Base-by-base conservation (phyloP, 352 stramenopile species). In the Globisporangium orthogonon region DNA sequence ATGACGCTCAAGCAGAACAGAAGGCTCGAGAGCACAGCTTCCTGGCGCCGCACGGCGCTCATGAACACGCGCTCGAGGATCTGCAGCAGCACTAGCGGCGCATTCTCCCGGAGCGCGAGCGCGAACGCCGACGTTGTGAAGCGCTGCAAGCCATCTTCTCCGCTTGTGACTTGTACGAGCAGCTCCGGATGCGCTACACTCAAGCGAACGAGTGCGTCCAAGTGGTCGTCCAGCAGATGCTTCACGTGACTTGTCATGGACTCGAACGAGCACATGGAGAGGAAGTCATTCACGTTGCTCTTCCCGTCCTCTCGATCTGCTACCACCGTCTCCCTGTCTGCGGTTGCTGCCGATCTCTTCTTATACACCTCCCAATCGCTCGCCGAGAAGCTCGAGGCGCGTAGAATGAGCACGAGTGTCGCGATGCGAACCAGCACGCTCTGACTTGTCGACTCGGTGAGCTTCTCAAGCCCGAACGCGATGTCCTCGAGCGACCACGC, bases 401-500 rank as follows among this genome's bases (percentile, higher is more conserved):
- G 77, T 33, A 94, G 39, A 2, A 89, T 60, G 15, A 91, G 49
- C 50, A 94, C 79, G 23, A 94, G 70, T 17, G 61, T 71, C 3
- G 79, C 81, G n/a, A 87, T 74, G 49, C 78, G 72, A 9, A 91
- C 69, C 15, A 83, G 71, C 13, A 78, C 58, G 60, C 70, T 83
- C 45, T 73, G 54, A 60, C 73, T 78, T 7, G 66, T 66, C 9
- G 74, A 76, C 35, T 76, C 69, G 0, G 71, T 62, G 5, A 94
- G 60, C 52, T 78, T 74, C 31, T 80, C 63, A 23, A 90, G 70
- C 4, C 71, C 80, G 61, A 89, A 90, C 17, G 74, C 65, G 44
- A 91, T 70, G 52, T 94, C 78, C 53, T 81, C 58, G 29, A 89
- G 64, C 18, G 71, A 87, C 84, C 84, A 94, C 5, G 60, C 65